Percentiles rank a stretch among this genome's conserved stretches.
Conservation (phyloP, 345 rosid genomes). For the Rubroshorea leprosula region DNA sequence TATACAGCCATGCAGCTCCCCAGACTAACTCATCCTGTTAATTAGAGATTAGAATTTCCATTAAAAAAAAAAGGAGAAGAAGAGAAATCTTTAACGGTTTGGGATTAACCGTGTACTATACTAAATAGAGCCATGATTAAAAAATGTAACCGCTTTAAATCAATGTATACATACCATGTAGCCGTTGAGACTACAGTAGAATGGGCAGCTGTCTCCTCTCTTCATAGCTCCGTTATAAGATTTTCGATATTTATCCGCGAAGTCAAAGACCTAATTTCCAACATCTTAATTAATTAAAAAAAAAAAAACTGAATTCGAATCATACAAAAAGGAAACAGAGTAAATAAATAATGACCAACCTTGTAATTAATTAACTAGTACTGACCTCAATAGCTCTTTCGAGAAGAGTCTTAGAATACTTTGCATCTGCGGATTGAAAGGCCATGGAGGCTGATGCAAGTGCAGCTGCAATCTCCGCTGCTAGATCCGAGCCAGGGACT, state of each 20-base stretch:
- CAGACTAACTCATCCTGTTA: constrained; percentile 77
- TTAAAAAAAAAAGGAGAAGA: no score
- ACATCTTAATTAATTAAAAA: not conserved
- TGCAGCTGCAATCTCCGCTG: constrained; percentile 81
- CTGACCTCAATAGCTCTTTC: constrained; percentile 35
- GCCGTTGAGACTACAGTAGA: constrained; percentile 59
- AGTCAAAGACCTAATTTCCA: constrained; percentile 55
- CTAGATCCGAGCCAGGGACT: constrained; percentile 65
- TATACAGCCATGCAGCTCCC: constrained; percentile 84
- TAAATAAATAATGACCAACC: no score
- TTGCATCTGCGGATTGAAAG: constrained; percentile 31
- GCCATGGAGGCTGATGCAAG: constrained; percentile 74
- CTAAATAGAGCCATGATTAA: not conserved
- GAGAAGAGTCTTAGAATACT: constrained; percentile 39
- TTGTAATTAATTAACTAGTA: no score
- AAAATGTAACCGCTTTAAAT: not conserved
- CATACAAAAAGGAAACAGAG: not conserved
- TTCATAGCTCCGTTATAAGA: constrained; percentile 42
- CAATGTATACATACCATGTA: constrained; percentile 32
- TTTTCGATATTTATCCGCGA: constrained; percentile 57
- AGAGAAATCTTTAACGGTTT: no score
- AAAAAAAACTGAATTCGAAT: not conserved
- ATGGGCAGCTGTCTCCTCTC: constrained; percentile 60
- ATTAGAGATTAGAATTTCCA: not conserved
- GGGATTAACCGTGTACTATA: no score